Base-by-base conservation (phyloP, 768 basidiomycete species). In the Paxillus rubicundulus region DNA sequence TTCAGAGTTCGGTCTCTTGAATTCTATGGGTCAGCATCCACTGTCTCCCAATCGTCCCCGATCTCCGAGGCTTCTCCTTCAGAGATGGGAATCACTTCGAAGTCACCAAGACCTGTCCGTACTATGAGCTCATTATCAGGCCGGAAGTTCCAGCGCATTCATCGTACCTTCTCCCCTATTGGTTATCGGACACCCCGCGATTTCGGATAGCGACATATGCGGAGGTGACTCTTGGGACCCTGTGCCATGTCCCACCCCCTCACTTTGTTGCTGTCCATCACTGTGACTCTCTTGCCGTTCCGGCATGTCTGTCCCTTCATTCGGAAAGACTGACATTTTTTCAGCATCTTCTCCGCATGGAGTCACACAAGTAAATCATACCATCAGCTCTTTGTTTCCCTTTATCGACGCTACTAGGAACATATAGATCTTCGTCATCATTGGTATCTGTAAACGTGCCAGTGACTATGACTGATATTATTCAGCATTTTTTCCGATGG, bases 1-100 rank as follows among this genome's bases (percentile, higher is more conserved):
- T 45, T 69, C 65, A 0, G 62, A 62, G 47, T 67, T 67, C 14
- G 54, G 54, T 34, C 52, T 58, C 52, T 51, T 56, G 43, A 51
- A 43, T n/a, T 24, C 42, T 9, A 21, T n/a, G n/a, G n/a, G n/a
- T n/a, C n/a, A 9, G n/a, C 45, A 18, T 64, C 60, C 6, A 69
- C 16, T 28, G 52, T 56, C 32, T 65, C 65, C 48, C 52, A 60
- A 28, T 17, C 6, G 45, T 53, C 42, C 13, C 43, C 54, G 13
- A 49, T 20, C 4, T 45, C 47, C 1, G 21, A n/a, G 41, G 2
- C 41, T 3, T 39, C 49, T 53, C 47, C 55, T 32, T 61, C 62
- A 4, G 41, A 40, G 3, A 68, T 4, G 2, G 58, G 38, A 13
- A 65, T 18, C 5, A 63, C 60, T 32, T 69, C 68, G n/a, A 67